Conservation (phyloP, 2,329 filamentous ascomycete species). For the Raffaelea ambrosiae region DNA sequence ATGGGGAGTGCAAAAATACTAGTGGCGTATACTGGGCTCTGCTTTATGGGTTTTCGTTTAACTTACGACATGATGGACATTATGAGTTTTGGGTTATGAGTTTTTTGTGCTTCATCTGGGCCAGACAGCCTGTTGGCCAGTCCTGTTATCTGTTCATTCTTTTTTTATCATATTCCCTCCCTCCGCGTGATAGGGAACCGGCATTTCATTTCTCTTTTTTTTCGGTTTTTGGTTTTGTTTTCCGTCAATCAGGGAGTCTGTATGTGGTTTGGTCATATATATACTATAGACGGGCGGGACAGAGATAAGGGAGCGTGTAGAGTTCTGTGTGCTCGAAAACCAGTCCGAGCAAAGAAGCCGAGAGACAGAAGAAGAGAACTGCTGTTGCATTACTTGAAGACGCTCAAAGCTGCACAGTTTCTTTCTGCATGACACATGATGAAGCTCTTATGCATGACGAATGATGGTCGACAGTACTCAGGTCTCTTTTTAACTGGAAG, state of each 20-base stretch:
- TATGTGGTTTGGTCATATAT: slow-evolving; percentile 1
- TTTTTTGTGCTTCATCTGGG: slow-evolving; percentile 7
- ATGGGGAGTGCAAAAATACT: neutral
- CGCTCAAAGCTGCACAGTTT: no score
- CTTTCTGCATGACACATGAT: no score
- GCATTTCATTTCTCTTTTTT: neutral
- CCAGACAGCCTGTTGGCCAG: no score
- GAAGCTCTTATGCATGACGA: no score
- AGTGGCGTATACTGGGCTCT: neutral
- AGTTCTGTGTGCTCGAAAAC: no score
- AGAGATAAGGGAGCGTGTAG: no score
- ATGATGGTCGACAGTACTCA: no score
- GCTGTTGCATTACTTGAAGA: no score
- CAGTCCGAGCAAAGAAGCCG: no score
- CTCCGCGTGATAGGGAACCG: neutral
- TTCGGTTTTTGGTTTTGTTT: neutral
- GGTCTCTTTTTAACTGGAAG: no score
- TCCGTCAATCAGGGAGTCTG: neutral
- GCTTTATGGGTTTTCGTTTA: slow-evolving; percentile 1
- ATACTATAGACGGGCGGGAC: neutral
- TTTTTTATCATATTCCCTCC: neutral
- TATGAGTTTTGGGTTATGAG: slow-evolving; percentile 13
- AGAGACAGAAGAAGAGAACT: no score
- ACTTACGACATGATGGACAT: slow-evolving; percentile 9
- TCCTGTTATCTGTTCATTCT: slow-evolving; percentile 2